A percentile compares a stretch with the other conserved stretches of the same genome.
phyloP scores from a whole-genome alignment of 768 basidiomycete genomes.

The Vararia minispora region DNA sequence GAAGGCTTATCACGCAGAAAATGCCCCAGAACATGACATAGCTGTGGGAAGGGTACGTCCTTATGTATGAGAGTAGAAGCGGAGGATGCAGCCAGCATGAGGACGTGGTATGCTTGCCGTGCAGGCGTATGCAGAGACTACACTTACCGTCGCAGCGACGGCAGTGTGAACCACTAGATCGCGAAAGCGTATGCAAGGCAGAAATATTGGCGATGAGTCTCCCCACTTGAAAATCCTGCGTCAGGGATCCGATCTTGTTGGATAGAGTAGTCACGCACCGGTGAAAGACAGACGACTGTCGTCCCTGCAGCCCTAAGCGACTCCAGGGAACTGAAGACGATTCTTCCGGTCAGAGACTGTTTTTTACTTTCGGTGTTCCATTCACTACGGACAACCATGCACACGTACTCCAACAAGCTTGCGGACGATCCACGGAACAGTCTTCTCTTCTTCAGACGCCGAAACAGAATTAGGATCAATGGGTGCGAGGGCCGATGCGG shows the following conservation, averaged over 20 bases:
- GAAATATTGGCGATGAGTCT: conserved; percentile 48
- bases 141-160: conserved; percentile 46
- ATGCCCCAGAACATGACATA: too few relatives aligned
- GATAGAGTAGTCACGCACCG: conserved; percentile 26
- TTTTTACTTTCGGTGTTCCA: neutral
- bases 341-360: conserved; percentile 50
- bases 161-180: conserved; percentile 53
- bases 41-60: too few relatives aligned
- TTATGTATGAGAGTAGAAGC: too few relatives aligned
- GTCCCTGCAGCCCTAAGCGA: conserved; percentile 48
- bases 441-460: conserved; percentile 38
- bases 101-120: too few relatives aligned
- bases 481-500: conserved; percentile 33
- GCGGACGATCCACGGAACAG: conserved; percentile 51
- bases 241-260: conserved; percentile 2
- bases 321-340: conserved; percentile 56
- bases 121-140: too few relatives aligned
- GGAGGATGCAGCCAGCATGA: too few relatives aligned
- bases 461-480: conserved; percentile 36
- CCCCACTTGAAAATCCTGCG: conserved; percentile 40
- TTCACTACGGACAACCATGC: neutral
- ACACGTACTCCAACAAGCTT: conserved; percentile 45
- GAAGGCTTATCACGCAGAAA: neutral
- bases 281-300: conserved; percentile 48
- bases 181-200: conserved; percentile 54